phyloP scores from a whole-genome alignment of 176 grass and related monocot genomes.

The Thalia dealbata region DNA sequence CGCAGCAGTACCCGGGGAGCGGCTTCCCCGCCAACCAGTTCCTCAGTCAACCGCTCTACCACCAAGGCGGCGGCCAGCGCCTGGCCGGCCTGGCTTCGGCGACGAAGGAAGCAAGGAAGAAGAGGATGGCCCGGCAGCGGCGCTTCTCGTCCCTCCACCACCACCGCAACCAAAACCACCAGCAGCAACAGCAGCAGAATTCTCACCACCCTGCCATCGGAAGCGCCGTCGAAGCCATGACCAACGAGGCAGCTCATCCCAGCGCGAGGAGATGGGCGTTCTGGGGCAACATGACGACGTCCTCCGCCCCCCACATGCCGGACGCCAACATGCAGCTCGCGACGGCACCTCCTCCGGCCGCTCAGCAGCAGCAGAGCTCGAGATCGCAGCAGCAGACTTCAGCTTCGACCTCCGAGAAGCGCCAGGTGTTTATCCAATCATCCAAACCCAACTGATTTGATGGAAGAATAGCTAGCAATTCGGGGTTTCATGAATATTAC shows the following conservation, averaged over 20 bases:
- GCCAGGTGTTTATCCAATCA: slow-evolving; percentile 44
- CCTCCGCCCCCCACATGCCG: slow-evolving; percentile 26
- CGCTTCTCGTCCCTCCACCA: slow-evolving; percentile 58
- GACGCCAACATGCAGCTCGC: slow-evolving; percentile 3
- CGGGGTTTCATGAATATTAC: too few species aligned
- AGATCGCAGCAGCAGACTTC: slow-evolving; percentile 10
- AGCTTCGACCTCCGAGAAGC: slow-evolving; percentile 27
- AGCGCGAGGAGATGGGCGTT: slow-evolving; percentile 16
- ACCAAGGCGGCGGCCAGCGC: slow-evolving; percentile 17
- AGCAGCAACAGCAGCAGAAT: slow-evolving; percentile 20
- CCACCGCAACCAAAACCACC: slow-evolving; percentile 36
- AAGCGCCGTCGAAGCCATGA: too few species aligned
- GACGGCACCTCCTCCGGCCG: not conserved
- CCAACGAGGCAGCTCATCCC: not conserved
- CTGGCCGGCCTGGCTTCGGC: slow-evolving; percentile 34
- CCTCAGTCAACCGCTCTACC: slow-evolving; percentile 10
- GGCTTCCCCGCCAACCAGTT: slow-evolving; percentile 30
- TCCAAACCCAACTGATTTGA: not conserved
- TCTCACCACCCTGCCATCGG: not conserved
- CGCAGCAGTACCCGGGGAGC: slow-evolving; percentile 27
- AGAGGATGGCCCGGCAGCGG: slow-evolving; percentile 85
- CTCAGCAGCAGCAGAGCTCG: slow-evolving; percentile 7
- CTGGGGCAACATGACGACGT: slow-evolving; percentile 18
- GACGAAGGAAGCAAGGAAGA: slow-evolving; percentile 79
- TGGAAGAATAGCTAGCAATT: not conserved